phyloP scores from a whole-genome alignment of 768 basidiomycete genomes.

The Suillus cothurnatus region DNA sequence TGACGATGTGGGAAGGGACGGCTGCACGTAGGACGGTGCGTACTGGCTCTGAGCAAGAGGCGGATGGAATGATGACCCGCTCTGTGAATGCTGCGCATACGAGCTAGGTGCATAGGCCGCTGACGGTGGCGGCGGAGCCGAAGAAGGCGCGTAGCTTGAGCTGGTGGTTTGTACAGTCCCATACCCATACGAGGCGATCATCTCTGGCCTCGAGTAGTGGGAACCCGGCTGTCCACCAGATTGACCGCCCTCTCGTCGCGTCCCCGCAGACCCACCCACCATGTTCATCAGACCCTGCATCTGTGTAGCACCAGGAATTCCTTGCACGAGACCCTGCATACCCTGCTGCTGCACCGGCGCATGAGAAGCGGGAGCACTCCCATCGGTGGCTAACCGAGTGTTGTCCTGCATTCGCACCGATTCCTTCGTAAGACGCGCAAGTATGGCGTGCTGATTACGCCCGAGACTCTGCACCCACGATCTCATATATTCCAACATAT shows the following conservation, averaged over 20 bases:
- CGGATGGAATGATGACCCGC: constrained; percentile 3
- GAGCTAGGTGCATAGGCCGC: constrained; percentile 11
- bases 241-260: constrained; percentile 3
- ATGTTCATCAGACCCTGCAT: constrained; percentile 43
- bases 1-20: constrained; percentile 4
- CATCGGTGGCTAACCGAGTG: constrained; percentile 57
- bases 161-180: not conserved
- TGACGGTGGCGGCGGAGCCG: constrained; percentile 13
- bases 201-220: constrained; percentile 25
- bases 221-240: constrained; percentile 33
- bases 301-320: constrained; percentile 50
- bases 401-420: constrained; percentile 75
- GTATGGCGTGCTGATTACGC: constrained; percentile 44
- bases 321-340: constrained; percentile 45
- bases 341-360: constrained; percentile 54
- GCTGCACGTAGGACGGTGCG: constrained; percentile 25
- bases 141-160: constrained; percentile 15
- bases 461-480: constrained; percentile 61
- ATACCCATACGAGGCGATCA: not conserved
- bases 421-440: constrained; percentile 63
- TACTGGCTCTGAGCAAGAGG: constrained; percentile 31
- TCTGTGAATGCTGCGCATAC: constrained; percentile 13
- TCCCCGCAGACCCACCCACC: constrained; percentile 16
- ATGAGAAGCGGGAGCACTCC: constrained; percentile 46
- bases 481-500: constrained; percentile 73